Evolutionary conservation across 1,139 yeast genomes (phyloP).

Genomic region (Protomyces arabidopsidicola): DNA sequence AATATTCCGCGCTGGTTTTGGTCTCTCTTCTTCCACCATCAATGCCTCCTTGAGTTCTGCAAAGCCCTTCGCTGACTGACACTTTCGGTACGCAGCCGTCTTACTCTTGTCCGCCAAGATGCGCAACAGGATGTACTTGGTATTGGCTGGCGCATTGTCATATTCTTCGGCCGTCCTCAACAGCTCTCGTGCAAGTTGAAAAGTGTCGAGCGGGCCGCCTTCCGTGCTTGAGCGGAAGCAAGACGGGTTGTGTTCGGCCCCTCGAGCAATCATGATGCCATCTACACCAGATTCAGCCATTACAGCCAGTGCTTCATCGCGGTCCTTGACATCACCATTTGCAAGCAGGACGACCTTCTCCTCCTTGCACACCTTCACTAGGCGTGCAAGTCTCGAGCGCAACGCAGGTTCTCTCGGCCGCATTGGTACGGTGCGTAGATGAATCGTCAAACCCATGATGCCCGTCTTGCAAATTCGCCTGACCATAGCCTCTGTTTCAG

Average conservation of each 20-base stretch:
- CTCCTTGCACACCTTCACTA: constrained; percentile 59
- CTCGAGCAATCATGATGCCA: constrained; percentile 92
- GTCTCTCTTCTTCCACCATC: not conserved
- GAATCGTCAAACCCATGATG: constrained; percentile 75
- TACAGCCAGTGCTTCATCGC: constrained; percentile 53
- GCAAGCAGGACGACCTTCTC: constrained; percentile 66
- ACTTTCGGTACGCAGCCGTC: constrained; percentile 49
- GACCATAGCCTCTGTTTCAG: constrained; percentile 60
- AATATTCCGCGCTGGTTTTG: not conserved
- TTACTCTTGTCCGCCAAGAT: constrained; percentile 72
- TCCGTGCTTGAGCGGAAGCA: constrained; percentile 48
- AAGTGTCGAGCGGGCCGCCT: constrained; percentile 35
- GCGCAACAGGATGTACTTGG: constrained; percentile 73
- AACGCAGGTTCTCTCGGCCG: constrained; percentile 79
- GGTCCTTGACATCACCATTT: constrained; percentile 67
- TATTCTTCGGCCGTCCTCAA: constrained; percentile 51
- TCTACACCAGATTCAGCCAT: constrained; percentile 52
- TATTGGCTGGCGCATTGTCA: constrained; percentile 62
- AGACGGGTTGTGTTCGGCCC: constrained; percentile 82
- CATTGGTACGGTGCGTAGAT: constrained; percentile 86
- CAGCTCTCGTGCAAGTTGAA: constrained; percentile 52
- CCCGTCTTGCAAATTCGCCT: constrained; percentile 70
- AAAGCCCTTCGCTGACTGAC: constrained; percentile 55
- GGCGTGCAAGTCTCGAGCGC: constrained; percentile 55
- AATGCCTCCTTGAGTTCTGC: constrained; percentile 45